phyloP scores from a whole-genome alignment of 768 basidiomycete species.

The Macrolepiota dolichaula region DNA sequence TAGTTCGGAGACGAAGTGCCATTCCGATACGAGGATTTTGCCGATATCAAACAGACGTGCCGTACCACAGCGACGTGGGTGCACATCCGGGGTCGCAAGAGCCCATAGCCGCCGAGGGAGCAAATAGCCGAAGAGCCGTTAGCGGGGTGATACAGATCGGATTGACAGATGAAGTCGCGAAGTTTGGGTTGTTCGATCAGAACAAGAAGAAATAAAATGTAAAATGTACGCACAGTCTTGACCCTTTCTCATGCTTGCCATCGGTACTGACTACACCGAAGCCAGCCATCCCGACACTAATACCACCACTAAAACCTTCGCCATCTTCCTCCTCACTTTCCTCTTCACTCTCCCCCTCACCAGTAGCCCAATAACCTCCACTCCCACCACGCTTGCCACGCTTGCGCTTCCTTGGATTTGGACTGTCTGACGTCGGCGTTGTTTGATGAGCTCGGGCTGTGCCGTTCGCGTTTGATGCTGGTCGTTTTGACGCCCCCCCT shows the following conservation, averaged over 20 bases:
- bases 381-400: slow-evolving; percentile 18
- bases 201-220: slow-evolving; percentile 3
- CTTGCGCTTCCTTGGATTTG: slow-evolving; percentile 20
- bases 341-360: slow-evolving; percentile 29
- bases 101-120: not conserved
- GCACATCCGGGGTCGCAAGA: not conserved
- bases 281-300: slow-evolving; percentile 45
- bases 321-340: slow-evolving; percentile 40
- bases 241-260: slow-evolving; percentile 24
- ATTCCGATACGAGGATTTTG: not conserved
- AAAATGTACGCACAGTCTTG: slow-evolving; percentile 34
- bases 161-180: not conserved
- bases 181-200: not conserved
- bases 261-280: slow-evolving; percentile 33
- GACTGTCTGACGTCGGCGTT: slow-evolving; percentile 2
- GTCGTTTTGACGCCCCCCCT: not conserved
- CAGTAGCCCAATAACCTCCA: slow-evolving; percentile 15
- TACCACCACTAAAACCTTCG: slow-evolving; percentile 31
- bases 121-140: not conserved
- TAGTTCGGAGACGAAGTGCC: not conserved
- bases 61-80: not conserved
- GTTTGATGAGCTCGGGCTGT: not conserved
- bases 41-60: not conserved
- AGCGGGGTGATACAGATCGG: not conserved
- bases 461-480: not conserved